phyloP scores from a whole-genome alignment of 768 basidiomycete genomes.

The Udeniomyces megalosporus region DNA sequence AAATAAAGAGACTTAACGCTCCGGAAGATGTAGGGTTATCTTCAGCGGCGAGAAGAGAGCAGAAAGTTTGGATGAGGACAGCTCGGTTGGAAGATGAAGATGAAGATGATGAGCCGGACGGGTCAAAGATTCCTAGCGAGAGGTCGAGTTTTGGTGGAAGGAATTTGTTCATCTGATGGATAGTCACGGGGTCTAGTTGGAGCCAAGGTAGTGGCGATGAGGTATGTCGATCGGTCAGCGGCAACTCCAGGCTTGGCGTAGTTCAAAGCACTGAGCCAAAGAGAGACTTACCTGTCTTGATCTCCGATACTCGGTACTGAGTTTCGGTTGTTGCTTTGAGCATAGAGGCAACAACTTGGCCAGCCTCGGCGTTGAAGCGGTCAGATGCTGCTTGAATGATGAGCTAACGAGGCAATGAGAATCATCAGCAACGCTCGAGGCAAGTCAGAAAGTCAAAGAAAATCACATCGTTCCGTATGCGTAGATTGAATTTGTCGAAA shows the following conservation, averaged over 20 bases:
- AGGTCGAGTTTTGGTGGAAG: conserved; percentile 15
- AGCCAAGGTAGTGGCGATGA: not conserved
- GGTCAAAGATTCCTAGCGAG: no score
- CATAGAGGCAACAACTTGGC: conserved; percentile 50
- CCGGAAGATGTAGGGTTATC: conserved; percentile 69
- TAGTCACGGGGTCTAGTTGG: conserved; percentile 19
- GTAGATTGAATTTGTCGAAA: conserved; percentile 68
- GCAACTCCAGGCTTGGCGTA: no score
- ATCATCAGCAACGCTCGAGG: not conserved
- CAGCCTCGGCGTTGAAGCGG: conserved; percentile 62
- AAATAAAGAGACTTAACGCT: conserved; percentile 52
- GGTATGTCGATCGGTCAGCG: not conserved
- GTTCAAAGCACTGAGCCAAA: not conserved
- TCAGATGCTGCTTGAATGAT: conserved; percentile 59
- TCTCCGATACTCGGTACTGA: conserved; percentile 19
- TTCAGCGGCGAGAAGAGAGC: conserved; percentile 59
- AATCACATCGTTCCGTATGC: conserved; percentile 68
- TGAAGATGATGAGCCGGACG: conserved; percentile 36
- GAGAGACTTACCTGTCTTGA: conserved; percentile 12
- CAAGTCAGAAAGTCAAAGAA: not conserved
- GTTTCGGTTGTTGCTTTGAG: conserved; percentile 42
- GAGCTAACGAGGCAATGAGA: conserved; percentile 48
- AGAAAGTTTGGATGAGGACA: conserved; percentile 56
- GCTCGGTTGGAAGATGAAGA: conserved; percentile 31
- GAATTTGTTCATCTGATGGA: conserved; percentile 19